Evolutionary conservation across 1,284 basidiomycete species (phyloP), one percentile per base, ranked within the genome.

Genomic region (Leccinum solheimii): DNA sequence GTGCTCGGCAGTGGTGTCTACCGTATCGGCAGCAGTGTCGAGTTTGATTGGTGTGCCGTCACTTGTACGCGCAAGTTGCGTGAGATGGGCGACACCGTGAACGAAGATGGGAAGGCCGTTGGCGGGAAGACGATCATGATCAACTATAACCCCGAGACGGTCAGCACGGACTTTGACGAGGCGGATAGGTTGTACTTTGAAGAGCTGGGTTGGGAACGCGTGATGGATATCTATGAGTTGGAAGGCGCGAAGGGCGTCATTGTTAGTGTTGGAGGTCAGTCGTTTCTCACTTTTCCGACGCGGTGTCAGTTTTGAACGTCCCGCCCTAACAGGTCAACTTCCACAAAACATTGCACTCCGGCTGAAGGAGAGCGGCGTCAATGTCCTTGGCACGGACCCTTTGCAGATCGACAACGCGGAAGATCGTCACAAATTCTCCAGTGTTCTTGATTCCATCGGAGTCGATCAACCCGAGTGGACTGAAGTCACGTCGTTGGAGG

Each of bases 11-110:
- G 91, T 63, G 97, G 97, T 71, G 97, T 99, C 32, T 99, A 99
- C 80, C 90, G 97, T 62, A 99, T 99, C 70, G 97, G 97, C 59
- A 93, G 90, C 75, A 97, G 94, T 65, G 97, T 99, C 74, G 97
- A 99, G 81, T 99, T 99, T 76, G 97, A 99, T 78, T 99, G 97
- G 97, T 99, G 97, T 76, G 97, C 97, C 34, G 97, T 99, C 56
- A 98, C 96, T 3, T 98, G 96, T 76, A 94, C 95, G 48, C 86
- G 97, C 66, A 91, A 91, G 73, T 86, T 99, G 66, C 85, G 96
- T 67, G 87, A 90, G 66, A 91, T 95, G 86, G 95, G 95, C 74
- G 93, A 78, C 87, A 89, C 80, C 4, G 23, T 56, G 54, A 59
- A 30, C 32, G 43, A 62, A 38, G 69, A 71, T 11, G 69, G 67